Evolutionary conservation across 257 asterid species (phyloP), one percentile per base, ranked within the genome.

Genomic region (Prunella vulgaris): DNA sequence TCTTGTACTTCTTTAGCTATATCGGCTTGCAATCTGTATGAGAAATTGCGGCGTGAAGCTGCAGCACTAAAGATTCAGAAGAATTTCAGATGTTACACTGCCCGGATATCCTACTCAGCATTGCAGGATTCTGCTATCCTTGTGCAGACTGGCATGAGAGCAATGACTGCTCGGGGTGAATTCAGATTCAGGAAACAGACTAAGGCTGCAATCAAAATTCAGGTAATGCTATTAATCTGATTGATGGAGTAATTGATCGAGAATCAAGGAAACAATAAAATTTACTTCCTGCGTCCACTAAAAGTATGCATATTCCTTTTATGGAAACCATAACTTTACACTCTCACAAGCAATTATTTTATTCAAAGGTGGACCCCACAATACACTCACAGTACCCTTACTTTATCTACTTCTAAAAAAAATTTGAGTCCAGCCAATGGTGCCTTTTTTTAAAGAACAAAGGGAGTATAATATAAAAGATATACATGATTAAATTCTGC

Each of bases 81-180:
- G 96, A 89, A 85, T 82, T 91, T 82, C 89, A 82, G 95, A 64
- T 78, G 91, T 77, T 77, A 76, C 74, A 83, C 81, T 75, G 86
- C 94, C 52, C 62, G 84, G 80, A 76, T 52, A 82, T 83, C 94
- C 70, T 91, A 89, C 87, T 71, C 71, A 53, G 75, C 79, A 18
- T 74, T 91, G 89, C 84, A 71, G 76, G 60, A 75, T 71, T 91
- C 95, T 65, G 83, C 96, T 60, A 74, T 85, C 68, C 75, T 76
- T 40, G 60, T 94, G 79, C 99, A 94, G 89, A 86, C 90, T 68
- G 97, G 99, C 73, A 89, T 91, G 97, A 88, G 98, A 83, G 92
- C 95, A 24, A 84, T 91, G 95, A 82, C 86, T 75, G 90, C 93
- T 70, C 90, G 96, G 53, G 79, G 80, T 78, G 98, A 91, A 76